phyloP scores from a whole-genome alignment of 2,329 filamentous ascomycete genomes.

The Xylariaceae sp. region DNA sequence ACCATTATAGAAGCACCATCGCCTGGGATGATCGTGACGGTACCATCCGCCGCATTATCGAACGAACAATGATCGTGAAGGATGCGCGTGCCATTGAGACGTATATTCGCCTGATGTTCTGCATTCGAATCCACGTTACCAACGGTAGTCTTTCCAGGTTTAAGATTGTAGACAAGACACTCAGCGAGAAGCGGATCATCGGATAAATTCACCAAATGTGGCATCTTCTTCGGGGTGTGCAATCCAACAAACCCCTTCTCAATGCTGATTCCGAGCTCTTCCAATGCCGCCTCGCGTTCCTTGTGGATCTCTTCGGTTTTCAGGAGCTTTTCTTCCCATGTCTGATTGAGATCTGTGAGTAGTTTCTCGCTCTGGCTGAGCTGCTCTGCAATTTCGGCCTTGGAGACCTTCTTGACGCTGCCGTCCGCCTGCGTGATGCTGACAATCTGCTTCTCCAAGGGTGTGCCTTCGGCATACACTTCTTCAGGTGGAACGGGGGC shows the following conservation, averaged over 20 bases:
- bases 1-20: slow-evolving; percentile 98
- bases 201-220: slow-evolving; percentile 96
- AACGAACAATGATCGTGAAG: slow-evolving; percentile 90
- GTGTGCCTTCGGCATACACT: slow-evolving; percentile 87
- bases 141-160: slow-evolving; percentile 89
- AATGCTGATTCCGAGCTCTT: slow-evolving; percentile 97
- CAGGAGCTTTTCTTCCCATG: slow-evolving; percentile 93
- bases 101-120: slow-evolving; percentile 75
- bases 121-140: slow-evolving; percentile 87
- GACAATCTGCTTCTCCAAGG: slow-evolving; percentile 92
- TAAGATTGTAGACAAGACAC: slow-evolving; percentile 96
- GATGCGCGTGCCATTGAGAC: slow-evolving; percentile 90
- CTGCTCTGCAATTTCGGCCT: slow-evolving; percentile 96
- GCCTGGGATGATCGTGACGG: slow-evolving; percentile 83
- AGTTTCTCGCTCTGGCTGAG: slow-evolving; percentile 95
- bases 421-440: slow-evolving; percentile 87
- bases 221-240: slow-evolving; percentile 98
- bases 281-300: slow-evolving; percentile 87
- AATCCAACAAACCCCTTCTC: slow-evolving; percentile 96
- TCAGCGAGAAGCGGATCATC: slow-evolving; percentile 90
- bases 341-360: slow-evolving; percentile 93
- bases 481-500: slow-evolving; percentile 60
- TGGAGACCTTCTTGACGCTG: slow-evolving; percentile 88
- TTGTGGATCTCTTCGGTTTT: slow-evolving; percentile 98
- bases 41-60: slow-evolving; percentile 80